Evolutionary conservation across 352 stramenopile genomes (phyloP), one percentile per base, ranked within the genome.

Genomic region (Aphanomyces stellatus): DNA sequence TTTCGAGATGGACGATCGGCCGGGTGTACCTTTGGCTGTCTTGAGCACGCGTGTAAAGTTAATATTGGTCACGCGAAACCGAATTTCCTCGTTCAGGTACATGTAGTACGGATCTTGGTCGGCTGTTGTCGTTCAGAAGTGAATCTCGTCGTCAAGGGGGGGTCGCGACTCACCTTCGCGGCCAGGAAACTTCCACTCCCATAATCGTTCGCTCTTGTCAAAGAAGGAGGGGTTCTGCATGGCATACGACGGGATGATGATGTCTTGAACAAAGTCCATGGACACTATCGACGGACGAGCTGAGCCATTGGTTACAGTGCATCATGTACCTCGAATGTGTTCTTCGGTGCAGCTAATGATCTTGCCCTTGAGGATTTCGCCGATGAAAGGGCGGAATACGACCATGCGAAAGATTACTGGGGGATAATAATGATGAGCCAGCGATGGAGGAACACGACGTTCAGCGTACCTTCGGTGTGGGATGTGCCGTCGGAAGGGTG

Each of bases 331-430:
- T 64, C 87, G 81, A 53, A 96, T 92, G 72, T 93, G 84, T 62
- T 94, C 83, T 67, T 93, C 87, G 37, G 88, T 94, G 72, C 87
- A 94, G 75, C 82, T 93, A 51, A 93, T 80, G 68, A 96, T 90
- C 51, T 86, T 88, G 10, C 87, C 87, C 68, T 93, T 93, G 41
- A 96, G 74, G 69, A 96, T 82, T 76, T 96, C 87, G 30, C 87
- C 87, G 25, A 94, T 84, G 49, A 93, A 92, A 33, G 87, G 87
- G 7, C 86, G 79, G 73, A 96, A 96, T 31, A 96, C 85, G 10
- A 96, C 82, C 76, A 96, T 90, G 42, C 87, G 84, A 74, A 96
- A 94, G 75, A 94, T 81, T 37, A 96, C 87, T 87, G n/a, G n/a
- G n/a, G n/a, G n/a, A n/a, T n/a, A n/a, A n/a, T n/a, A 53, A 31